phyloP scores from a whole-genome alignment of 768 basidiomycete species.

The Leccinum pellstonianum region DNA sequence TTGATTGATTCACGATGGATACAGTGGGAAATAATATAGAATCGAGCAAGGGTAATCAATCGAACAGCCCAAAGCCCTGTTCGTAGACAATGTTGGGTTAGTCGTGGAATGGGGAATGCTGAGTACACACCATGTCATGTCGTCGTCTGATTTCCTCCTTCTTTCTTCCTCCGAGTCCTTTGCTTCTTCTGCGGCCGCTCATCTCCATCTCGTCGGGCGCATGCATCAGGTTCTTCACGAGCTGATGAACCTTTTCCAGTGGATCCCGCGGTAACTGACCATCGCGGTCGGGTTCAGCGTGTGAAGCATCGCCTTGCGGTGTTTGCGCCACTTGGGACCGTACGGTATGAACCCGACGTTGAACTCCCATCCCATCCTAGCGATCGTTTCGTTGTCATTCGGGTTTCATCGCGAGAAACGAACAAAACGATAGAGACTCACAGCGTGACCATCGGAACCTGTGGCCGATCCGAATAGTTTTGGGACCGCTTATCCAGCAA shows the following conservation, averaged over 20 bases:
- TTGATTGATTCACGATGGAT: too few relatives aligned
- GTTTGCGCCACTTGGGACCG: slow-evolving; percentile 37
- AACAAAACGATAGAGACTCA: slow-evolving; percentile 1
- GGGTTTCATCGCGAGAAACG: neutral
- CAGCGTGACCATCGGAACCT: slow-evolving; percentile 24
- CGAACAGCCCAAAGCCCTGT: too few relatives aligned
- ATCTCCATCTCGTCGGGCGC: slow-evolving; percentile 28
- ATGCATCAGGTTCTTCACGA: slow-evolving; percentile 31
- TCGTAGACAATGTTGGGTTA: too few relatives aligned
- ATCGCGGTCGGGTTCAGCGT: slow-evolving; percentile 32
- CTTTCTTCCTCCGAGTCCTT: too few relatives aligned
- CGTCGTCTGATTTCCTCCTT: too few relatives aligned
- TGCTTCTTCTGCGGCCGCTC: too few relatives aligned
- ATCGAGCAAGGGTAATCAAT: too few relatives aligned
- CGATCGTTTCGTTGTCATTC: neutral
- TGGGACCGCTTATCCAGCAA: slow-evolving; percentile 30
- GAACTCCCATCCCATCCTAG: slow-evolving; percentile 40
- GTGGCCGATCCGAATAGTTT: slow-evolving; percentile 29
- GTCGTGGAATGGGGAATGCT: too few relatives aligned
- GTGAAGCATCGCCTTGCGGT: slow-evolving; percentile 39
- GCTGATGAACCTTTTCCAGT: slow-evolving; percentile 32
- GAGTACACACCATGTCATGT: too few relatives aligned
- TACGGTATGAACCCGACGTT: slow-evolving; percentile 37
- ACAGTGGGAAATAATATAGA: too few relatives aligned
- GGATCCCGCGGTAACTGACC: slow-evolving; percentile 32